Conservation (phyloP, 2,329 filamentous ascomycete species). For the Neofusicoccum ribis region DNA sequence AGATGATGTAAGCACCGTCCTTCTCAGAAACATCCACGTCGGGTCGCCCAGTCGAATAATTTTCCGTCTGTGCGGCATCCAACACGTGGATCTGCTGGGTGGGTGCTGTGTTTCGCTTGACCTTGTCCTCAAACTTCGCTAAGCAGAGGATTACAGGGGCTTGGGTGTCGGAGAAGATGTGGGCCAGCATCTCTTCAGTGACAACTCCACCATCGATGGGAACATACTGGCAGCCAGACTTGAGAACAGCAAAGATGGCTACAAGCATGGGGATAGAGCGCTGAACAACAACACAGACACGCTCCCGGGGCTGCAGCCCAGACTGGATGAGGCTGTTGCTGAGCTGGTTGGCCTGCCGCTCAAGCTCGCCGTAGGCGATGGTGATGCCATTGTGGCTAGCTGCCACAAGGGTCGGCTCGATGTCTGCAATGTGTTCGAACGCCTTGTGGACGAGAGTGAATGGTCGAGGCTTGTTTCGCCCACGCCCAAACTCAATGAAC, state of each 20-base stretch:
- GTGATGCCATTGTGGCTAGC: not conserved
- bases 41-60: conserved; percentile 25
- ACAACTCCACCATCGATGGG: conserved; percentile 1
- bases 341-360: not conserved
- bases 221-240: conserved; percentile 28
- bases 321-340: not conserved
- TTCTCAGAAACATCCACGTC: conserved; percentile 22
- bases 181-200: conserved; percentile 34
- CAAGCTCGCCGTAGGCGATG: conserved; percentile 1
- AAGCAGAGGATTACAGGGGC: conserved; percentile 52
- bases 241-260: conserved; percentile 37
- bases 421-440: conserved; percentile 5
- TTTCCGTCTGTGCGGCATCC: conserved; percentile 20
- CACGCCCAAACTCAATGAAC: not conserved
- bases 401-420: not conserved
- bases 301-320: not conserved
- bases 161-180: conserved; percentile 52
- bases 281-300: conserved; percentile 37
- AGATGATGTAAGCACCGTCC: conserved; percentile 44
- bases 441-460: conserved; percentile 10
- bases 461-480: not conserved
- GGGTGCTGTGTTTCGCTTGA: conserved; percentile 23
- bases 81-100: not conserved
- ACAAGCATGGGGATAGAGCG: conserved; percentile 38
- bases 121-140: conserved; percentile 32